Evolutionary conservation across 805 yeast species (phyloP).

Genomic region (Candida manassasensis): DNA sequence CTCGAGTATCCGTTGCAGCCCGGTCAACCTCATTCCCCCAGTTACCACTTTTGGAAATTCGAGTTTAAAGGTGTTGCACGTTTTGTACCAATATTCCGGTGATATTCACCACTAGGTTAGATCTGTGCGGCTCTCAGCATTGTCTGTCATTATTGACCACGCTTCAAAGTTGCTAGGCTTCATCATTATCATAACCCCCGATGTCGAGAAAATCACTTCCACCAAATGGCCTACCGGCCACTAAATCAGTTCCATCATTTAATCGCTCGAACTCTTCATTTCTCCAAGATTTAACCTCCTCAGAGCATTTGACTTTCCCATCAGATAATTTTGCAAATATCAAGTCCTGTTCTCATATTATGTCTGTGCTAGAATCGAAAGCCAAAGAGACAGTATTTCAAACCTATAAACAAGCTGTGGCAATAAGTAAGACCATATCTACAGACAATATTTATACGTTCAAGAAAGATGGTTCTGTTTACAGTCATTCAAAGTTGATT

Average conservation of each 20-base stretch:
- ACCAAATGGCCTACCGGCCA: background rate
- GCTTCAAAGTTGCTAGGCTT: too few relatives aligned
- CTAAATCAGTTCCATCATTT: background rate
- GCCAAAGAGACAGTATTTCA: slow-evolving; percentile 46
- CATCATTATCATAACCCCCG: background rate
- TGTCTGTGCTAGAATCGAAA: slow-evolving; percentile 42
- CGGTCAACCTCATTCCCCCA: too few relatives aligned
- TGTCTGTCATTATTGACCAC: too few relatives aligned
- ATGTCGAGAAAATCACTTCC: background rate
- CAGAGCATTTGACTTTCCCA: background rate
- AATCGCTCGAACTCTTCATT: background rate
- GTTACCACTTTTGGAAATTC: too few relatives aligned
- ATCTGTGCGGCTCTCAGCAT: too few relatives aligned
- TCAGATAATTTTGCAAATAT: slow-evolving; percentile 10
- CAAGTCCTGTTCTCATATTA: slow-evolving; percentile 45
- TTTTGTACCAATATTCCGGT: too few relatives aligned
- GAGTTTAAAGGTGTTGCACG: too few relatives aligned
- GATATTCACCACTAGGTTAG: too few relatives aligned
- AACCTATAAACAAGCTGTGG: slow-evolving; percentile 50
- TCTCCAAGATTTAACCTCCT: background rate
- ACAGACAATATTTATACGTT: slow-evolving; percentile 22
- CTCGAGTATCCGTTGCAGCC: too few relatives aligned
- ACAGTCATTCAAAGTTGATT: slow-evolving; percentile 35
- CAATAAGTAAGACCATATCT: slow-evolving; percentile 35
- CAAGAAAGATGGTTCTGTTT: slow-evolving; percentile 33